phyloP scores from a whole-genome alignment of 129 eudicot genomes.

The Pulicaria dysenterica region DNA sequence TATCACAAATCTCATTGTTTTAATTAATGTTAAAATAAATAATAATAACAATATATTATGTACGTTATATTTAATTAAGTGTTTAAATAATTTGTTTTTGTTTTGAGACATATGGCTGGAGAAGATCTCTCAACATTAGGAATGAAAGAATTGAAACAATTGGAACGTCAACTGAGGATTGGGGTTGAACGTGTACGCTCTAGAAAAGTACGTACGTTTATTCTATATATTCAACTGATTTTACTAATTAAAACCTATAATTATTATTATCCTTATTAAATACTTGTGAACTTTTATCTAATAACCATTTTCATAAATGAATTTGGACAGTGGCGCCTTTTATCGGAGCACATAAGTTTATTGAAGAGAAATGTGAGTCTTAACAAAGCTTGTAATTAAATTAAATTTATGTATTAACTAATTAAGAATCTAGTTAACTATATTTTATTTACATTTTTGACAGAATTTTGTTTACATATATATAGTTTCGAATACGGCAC shows the following conservation, averaged over 20 bases:
- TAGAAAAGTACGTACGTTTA: conserved; percentile 46
- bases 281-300: neutral
- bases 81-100: neutral
- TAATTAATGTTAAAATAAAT: neutral
- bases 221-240: neutral
- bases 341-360: conserved; percentile 57
- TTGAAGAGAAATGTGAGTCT: conserved; percentile 70
- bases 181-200: conserved; percentile 82
- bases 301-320: conserved; percentile 22
- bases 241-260: neutral
- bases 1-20: neutral
- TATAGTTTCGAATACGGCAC: neutral
- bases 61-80: neutral
- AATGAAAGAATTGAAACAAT: conserved; percentile 70
- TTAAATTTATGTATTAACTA: neutral
- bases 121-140: conserved; percentile 64
- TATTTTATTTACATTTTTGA: neutral
- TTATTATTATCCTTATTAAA: neutral
- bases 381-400: conserved; percentile 6
- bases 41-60: neutral
- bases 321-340: conserved; percentile 53
- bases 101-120: conserved; percentile 60
- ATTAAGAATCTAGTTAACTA: neutral
- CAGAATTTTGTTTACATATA: neutral
- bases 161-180: conserved; percentile 67